Conservation (phyloP, 306 rosid genomes). For the barrel medic (Medicago truncatula) region MtrunA17r5.0-ANR NC_053049.1:45202501-45203000, state of each 20-base stretch:
- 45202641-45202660: not conserved
- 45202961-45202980: constrained; percentile 49
- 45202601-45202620: not conserved
- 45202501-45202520: too few relatives aligned
- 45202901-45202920: constrained; percentile 37
- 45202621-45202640: not conserved
- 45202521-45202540: too few relatives aligned
- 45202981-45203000: not conserved
- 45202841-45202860: constrained; percentile 44
- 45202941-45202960: constrained; percentile 45
- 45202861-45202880: constrained; percentile 41
- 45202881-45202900: constrained; percentile 42
- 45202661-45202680: not conserved
- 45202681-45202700: not conserved
- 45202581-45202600: not conserved
- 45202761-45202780: not conserved
- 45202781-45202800: constrained; percentile 7
- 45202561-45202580: not conserved
- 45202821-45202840: constrained; percentile 9
- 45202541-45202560: too few relatives aligned
- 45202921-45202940: constrained; percentile 30
- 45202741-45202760: not conserved
- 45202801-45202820: constrained; percentile 28
- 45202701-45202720: not conserved
- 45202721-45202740: constrained; percentile 5